Evolutionary conservation across 352 stramenopile species (phyloP).

Genomic region (Pythium guiyangense): DNA sequence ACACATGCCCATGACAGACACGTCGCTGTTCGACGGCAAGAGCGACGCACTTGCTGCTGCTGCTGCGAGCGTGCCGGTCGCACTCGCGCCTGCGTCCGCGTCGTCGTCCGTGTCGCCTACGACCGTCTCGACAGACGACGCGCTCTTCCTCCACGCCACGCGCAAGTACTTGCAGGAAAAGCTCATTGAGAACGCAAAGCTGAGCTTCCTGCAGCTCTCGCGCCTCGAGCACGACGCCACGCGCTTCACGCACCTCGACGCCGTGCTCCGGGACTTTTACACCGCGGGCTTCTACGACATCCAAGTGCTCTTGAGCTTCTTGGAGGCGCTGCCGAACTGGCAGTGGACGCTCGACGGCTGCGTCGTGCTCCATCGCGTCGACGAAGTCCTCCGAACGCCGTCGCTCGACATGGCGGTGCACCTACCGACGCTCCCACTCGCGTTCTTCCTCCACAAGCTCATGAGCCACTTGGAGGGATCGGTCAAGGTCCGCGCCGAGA

Average conservation of each 20-base stretch:
- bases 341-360: conserved; percentile 70
- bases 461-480: conserved; percentile 57
- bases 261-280: conserved; percentile 61
- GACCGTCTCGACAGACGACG: conserved; percentile 9
- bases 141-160: conserved; percentile 21
- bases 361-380: conserved; percentile 54
- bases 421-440: conserved; percentile 53
- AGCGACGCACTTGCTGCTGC: neutral
- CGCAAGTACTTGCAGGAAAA: conserved; percentile 45
- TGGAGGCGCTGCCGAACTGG: conserved; percentile 61
- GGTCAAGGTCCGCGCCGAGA: conserved; percentile 46
- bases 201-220: conserved; percentile 56
- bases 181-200: conserved; percentile 46
- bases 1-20: conserved; percentile 1
- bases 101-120: conserved; percentile 6
- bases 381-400: conserved; percentile 33
- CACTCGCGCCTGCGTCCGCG: neutral
- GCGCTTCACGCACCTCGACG: conserved; percentile 38
- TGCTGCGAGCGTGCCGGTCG: neutral
- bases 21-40: conserved; percentile 4
- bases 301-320: conserved; percentile 60
- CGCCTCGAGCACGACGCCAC: conserved; percentile 29
- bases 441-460: conserved; percentile 65
- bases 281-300: conserved; percentile 56
- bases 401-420: conserved; percentile 25